Conservation (phyloP, 371 early-diverging fungal species). For the Rhizopus arrhizus region DNA sequence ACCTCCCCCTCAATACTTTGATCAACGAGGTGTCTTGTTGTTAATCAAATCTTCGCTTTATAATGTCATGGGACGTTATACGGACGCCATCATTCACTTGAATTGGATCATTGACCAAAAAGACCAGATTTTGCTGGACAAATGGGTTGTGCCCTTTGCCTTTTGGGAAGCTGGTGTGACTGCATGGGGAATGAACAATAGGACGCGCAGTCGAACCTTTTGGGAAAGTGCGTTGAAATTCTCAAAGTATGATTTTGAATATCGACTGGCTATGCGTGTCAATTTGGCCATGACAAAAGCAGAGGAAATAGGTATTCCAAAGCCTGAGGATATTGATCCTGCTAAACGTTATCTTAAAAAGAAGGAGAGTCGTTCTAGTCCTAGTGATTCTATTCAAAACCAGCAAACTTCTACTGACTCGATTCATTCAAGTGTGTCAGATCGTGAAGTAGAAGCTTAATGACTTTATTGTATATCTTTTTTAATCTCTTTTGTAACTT, state of each 20-base stretch:
- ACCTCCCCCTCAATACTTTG: conserved; percentile 48
- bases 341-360: conserved; percentile 23
- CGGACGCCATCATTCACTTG: conserved; percentile 49
- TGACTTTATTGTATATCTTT: background rate
- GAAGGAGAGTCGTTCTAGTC: background rate
- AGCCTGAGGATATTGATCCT: conserved; percentile 23
- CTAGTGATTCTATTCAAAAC: conserved; percentile 28
- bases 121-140: conserved; percentile 50
- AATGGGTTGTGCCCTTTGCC: conserved; percentile 65
- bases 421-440: background rate
- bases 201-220: conserved; percentile 37
- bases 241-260: conserved; percentile 54
- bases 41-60: conserved; percentile 45
- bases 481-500: background rate
- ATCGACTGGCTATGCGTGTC: conserved; percentile 46
- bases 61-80: conserved; percentile 43
- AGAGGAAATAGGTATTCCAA: conserved; percentile 42
- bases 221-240: conserved; percentile 48
- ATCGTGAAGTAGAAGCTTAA: background rate
- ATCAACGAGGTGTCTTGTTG: conserved; percentile 48
- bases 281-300: conserved; percentile 48
- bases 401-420: conserved; percentile 13
- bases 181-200: conserved; percentile 52
- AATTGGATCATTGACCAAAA: conserved; percentile 67
- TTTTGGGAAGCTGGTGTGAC: conserved; percentile 60